phyloP scores from a whole-genome alignment of 179 eudicot genomes.

The Beta corolliflora region DNA sequence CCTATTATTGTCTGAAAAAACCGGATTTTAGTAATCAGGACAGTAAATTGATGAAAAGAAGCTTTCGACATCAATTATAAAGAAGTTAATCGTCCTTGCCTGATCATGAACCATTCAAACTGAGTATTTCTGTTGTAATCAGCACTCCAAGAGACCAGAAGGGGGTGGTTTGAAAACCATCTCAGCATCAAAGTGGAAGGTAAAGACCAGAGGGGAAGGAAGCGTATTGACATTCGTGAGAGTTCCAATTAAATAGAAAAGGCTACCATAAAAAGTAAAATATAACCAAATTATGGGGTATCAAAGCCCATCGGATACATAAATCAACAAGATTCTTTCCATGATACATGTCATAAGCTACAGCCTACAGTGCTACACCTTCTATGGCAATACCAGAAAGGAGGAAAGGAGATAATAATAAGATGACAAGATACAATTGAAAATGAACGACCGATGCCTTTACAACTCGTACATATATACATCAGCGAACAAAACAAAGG shows the following conservation, averaged over 20 bases:
- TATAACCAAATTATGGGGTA: not conserved
- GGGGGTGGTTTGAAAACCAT: not conserved
- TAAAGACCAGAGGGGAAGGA: not conserved
- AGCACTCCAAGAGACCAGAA: not conserved
- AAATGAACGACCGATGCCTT: not conserved
- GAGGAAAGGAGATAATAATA: not conserved
- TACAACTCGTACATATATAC: not conserved
- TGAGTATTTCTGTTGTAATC: not conserved
- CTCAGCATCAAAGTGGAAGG: not conserved
- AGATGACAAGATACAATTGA: not conserved
- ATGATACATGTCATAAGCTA: not conserved
- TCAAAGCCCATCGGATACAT: not conserved
- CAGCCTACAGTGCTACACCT: not conserved
- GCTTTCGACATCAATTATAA: too few species aligned
- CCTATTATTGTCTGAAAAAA: not conserved
- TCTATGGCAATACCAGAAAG: not conserved
- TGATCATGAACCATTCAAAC: not conserved
- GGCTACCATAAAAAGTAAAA: not conserved
- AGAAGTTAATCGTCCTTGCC: not conserved
- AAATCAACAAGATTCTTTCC: not conserved
- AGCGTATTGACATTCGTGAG: not conserved
- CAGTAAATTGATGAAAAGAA: too few species aligned
- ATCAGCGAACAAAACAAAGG: conserved; percentile 3
- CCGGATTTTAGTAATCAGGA: not conserved
- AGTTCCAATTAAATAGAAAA: not conserved